Base-by-base conservation (phyloP, 495 filamentous ascomycete species). In the Jackrogersella multiformis region DNA sequence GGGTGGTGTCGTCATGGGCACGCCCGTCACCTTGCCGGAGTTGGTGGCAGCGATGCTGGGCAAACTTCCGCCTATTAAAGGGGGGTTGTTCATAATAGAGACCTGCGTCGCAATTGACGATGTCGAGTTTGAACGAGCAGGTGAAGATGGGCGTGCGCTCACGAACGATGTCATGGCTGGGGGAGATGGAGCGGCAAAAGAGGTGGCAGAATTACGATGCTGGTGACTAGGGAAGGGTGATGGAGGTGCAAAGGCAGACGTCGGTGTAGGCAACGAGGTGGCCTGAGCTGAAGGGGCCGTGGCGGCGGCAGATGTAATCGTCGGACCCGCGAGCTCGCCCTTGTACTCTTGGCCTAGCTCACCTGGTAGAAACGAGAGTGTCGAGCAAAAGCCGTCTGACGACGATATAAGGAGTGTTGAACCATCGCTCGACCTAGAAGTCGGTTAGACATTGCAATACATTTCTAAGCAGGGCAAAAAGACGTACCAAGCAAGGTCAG, bases 311-410 rank as follows among this genome's bases (percentile, higher is more conserved):
- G 68, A 51, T 13, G 81, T 73, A 36, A 84, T 80, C 42, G 86
- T 83, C 6, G 79, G 69, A 16, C 79, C 81, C 3, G 87, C 82
- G 9, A 87, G 74, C 9, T 90, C 82, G 8, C 91, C 90, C 9
- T 86, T 89, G 75, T 97, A 97, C 12, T 86, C 75, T 67, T 94
- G 88, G n/a, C 96, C 96, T 5, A 99, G 80, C 73, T 99, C 96
- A 16, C 91, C 92, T 4, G 90, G 81, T 5, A 85, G 75, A 74
- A 99, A 99, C 0, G 92, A 87, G 20, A 99, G 81, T 0, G 91
- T 88, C 0, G 96, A 99, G 73, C 96, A 98, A 78, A 97, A 99
- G 0, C 96, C 96, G 73, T 99, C 96, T 0, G 96, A 97, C 1
- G 96, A 98, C 55, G 92, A 94, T 85, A 99, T 97, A 34, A 98